Conservation (phyloP, 768 basidiomycete genomes). For the Leccinum disarticulatum region DNA sequence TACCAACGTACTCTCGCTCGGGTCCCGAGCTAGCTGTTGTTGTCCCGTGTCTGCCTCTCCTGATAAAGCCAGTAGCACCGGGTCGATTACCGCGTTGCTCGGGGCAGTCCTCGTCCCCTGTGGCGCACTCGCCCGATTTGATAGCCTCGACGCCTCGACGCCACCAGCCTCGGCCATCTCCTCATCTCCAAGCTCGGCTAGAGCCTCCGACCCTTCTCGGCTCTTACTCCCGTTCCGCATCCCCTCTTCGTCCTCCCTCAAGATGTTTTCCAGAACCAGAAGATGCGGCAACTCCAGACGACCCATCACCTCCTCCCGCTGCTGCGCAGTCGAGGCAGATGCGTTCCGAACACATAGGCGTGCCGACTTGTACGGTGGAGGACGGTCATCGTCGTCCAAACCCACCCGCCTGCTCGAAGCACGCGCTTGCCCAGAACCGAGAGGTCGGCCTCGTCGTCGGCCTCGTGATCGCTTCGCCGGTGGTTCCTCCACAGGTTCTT, state of each 20-base stretch:
- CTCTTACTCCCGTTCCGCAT: constrained; percentile 6
- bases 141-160: background rate
- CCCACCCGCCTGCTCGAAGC: background rate
- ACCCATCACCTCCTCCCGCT: constrained; percentile 29
- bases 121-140: background rate
- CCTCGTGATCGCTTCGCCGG: constrained; percentile 15
- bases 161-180: background rate
- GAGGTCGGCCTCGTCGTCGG: constrained; percentile 12
- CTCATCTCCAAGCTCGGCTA: constrained; percentile 5
- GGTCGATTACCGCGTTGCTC: constrained; percentile 31
- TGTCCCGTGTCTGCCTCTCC: constrained; percentile 3
- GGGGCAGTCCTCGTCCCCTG: constrained; percentile 1
- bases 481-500: background rate
- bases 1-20: background rate
- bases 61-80: constrained; percentile 29
- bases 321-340: background rate
- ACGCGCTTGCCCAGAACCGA: background rate
- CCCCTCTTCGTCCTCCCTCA: constrained; percentile 33
- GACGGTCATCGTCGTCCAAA: background rate
- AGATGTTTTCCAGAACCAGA: constrained; percentile 35
- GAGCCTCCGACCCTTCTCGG: constrained; percentile 8
- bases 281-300: constrained; percentile 33
- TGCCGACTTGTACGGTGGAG: background rate
- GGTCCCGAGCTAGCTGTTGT: background rate
- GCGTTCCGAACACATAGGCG: background rate